Base-by-base conservation (phyloP, 78 protist species). In the Bodo saltans region DNA sequence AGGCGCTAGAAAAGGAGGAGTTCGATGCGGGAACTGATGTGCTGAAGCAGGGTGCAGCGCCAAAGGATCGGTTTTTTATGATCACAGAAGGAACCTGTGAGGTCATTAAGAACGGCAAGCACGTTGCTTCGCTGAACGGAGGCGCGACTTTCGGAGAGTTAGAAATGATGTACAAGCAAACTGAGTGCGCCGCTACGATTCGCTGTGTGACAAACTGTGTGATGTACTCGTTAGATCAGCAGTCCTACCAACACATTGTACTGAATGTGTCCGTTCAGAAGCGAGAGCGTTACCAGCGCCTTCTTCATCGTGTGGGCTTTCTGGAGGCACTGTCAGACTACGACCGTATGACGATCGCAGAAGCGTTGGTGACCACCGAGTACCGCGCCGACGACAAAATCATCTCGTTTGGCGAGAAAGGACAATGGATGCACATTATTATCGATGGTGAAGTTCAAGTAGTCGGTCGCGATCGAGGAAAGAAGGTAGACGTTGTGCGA, bases 121-220 rank as follows among this genome's bases (percentile, higher is more conserved):
- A 11, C 33, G 81, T 76, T 3, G 81, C 81, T 35, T 42, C 67
- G 32, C 8, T 76, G 25, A 38, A 41, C 8, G 39, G 4, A 29
- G 81, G 81, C n/a, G 26, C 1, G 69, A 38, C 42, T 3, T 76
- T 76, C 69, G 81, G 81, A 3, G 81, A 76, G 81, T 38, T 76
- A 27, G 81, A 76, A 12, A 11, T 76, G 28, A 76, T 76, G 81
- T 76, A 76, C 60, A 2, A 11, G 3, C 1, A 28, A 4, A 39
- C 72, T 2, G 60, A 47, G 60, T 29, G 25, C 41, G 81, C 52
- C 28, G 81, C 81, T 37, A 76, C 81, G 26, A 38, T 76, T 25
- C 40, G 35, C 33, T 23, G 41, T 3, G 29, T 4, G 41, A 17
- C 11, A 3, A 30, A 33, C 34, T 29, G 34, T 3, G 12, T 12